Evolutionary conservation across 2,329 filamentous ascomycete genomes (phyloP), one percentile per base, ranked within the genome.

Genomic region (Laburnicola sp.): DNA sequence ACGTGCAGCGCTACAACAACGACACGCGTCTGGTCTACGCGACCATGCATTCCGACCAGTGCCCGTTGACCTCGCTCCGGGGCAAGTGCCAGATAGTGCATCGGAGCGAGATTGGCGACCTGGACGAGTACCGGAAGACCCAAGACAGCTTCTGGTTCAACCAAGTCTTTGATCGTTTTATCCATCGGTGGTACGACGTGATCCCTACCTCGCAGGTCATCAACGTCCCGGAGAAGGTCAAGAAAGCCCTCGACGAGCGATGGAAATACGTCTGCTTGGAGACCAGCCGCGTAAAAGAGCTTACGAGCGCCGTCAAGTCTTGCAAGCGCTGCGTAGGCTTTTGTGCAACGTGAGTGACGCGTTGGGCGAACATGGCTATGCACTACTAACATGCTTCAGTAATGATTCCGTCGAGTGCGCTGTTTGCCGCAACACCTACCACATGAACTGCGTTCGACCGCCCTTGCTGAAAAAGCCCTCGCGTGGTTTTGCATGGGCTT

Each of bases 21-120:
- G 94, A 99, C 78, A 93, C 89, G 53, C 88, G 94, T 56, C 81
- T 93, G 65, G 85, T 99, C 45, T 97, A 93, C 75, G 93, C 91
- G 56, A 96, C 94, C 27, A 99, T 99, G 94, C 94, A 99, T 75
- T 97, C 94, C 25, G 94, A 99, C 77, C 88, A 91, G 56, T 96
- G 91, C 71, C 94, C 94, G 51, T 80, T 99, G 65, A 91, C 91
- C 44, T 91, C 94, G 39, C 80, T 99, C 62, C 90, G 94, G 66
- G 94, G 94, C 61, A 96, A 95, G 77, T 97, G 93, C 74, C 85
- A 87, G 59, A 94, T 99, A 72, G 82, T 84, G 72, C 94, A 99
- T 78, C 86, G 89, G 63, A 88, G 86, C 57, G 91, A 97, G 71
- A 93, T 97, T 54, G 76, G 83, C 31, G 86, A 89, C 67, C 76